These are phyloP conservation scores for Hawksworthiomyces lignivorus DNA, from an alignment of 2,329 filamentous ascomycete genomes.

Conservation along the genomic window DNA sequence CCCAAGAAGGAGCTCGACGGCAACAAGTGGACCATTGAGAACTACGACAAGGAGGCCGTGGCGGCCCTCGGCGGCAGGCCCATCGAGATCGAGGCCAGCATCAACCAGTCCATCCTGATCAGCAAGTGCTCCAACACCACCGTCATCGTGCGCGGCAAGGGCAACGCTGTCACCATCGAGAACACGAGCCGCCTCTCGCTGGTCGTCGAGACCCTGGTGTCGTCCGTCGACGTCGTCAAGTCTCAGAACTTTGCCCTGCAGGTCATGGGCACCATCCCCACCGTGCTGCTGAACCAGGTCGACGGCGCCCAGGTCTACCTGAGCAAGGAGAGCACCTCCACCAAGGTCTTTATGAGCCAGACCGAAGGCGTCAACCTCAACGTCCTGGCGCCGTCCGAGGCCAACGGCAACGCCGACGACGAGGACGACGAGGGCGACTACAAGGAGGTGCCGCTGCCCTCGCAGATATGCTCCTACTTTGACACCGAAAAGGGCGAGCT, in stretches of 20 bases:
- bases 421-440: slow-evolving; percentile 68
- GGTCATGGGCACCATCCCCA: slow-evolving; percentile 77
- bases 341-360: slow-evolving; percentile 87
- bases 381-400: slow-evolving; percentile 56
- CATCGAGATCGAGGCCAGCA: slow-evolving; percentile 71
- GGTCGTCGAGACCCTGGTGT: slow-evolving; percentile 82
- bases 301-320: slow-evolving; percentile 87
- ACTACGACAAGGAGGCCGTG: slow-evolving; percentile 69
- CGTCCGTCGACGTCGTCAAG: slow-evolving; percentile 91
- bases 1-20: slow-evolving; percentile 71
- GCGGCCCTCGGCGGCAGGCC: slow-evolving; percentile 29
- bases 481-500: slow-evolving; percentile 63
- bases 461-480: slow-evolving; percentile 78
- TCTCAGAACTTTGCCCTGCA: slow-evolving; percentile 91
- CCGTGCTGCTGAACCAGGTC: slow-evolving; percentile 85
- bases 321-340: slow-evolving; percentile 65
- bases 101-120: slow-evolving; percentile 86
- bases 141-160: slow-evolving; percentile 83
- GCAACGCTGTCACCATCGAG: slow-evolving; percentile 93
- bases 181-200: slow-evolving; percentile 80
- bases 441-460: slow-evolving; percentile 77
- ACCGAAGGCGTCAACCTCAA: slow-evolving; percentile 82
- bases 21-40: slow-evolving; percentile 95
- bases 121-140: slow-evolving; percentile 87
- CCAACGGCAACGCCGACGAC: slow-evolving; percentile 85